phyloP scores from a whole-genome alignment of 2,329 filamentous ascomycete genomes.

The Grosmannia penicillata region DNA sequence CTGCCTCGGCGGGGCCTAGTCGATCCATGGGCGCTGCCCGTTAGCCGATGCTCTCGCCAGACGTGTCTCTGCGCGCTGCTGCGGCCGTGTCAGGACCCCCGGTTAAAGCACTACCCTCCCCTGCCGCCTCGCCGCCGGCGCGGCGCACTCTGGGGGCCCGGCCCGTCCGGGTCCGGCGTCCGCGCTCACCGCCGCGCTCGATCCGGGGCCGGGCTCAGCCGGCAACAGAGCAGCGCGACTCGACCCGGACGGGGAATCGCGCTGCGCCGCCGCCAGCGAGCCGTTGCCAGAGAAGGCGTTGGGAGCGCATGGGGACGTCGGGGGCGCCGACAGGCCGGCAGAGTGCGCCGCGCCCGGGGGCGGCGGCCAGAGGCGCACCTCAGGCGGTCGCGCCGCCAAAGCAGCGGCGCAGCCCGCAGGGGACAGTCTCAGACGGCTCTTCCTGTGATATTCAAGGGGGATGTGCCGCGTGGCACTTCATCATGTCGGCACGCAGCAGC shows the following conservation, averaged over 20 bases:
- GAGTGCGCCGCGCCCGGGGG: no score
- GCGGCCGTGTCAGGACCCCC: slow-evolving; percentile 15
- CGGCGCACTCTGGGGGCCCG: neutral
- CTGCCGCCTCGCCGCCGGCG: slow-evolving; percentile 12
- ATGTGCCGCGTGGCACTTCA: slow-evolving; percentile 18
- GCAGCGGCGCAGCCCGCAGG: no score
- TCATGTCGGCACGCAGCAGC: no score
- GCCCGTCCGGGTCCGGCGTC: slow-evolving; percentile 5
- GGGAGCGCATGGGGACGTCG: neutral
- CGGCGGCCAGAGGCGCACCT: neutral
- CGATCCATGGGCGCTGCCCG: no score
- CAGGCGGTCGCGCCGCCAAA: neutral
- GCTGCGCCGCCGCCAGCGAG: no score
- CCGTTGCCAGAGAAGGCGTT: neutral
- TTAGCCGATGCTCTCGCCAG: no score
- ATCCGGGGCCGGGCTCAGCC: slow-evolving; percentile 14
- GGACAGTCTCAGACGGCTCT: slow-evolving; percentile 26
- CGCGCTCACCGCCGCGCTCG: slow-evolving; percentile 9
- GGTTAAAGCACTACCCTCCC: slow-evolving; percentile 24
- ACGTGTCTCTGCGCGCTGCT: neutral
- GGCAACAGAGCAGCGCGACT: slow-evolving; percentile 1
- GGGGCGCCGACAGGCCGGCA: neutral
- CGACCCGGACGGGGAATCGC: neutral
- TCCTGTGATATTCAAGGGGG: slow-evolving; percentile 20
- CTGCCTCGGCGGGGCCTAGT: no score